These are phyloP conservation scores for Dictyophora rubrovolvata DNA, from an alignment of 768 basidiomycete species.

Conservation along the genomic window DNA sequence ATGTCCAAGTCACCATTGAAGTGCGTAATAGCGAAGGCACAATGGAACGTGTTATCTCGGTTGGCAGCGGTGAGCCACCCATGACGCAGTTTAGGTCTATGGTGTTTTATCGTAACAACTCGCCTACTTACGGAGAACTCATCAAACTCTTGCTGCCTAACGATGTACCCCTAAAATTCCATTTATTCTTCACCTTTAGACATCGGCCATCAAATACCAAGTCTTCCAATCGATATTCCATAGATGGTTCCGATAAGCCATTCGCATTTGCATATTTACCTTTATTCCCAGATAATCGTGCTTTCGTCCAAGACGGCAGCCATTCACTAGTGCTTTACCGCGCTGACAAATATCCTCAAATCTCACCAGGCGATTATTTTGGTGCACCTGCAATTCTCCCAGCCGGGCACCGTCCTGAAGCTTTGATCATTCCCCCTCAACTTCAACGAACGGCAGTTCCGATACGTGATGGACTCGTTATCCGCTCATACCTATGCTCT, in stretches of 20 bases:
- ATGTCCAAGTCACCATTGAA: constrained; percentile 87
- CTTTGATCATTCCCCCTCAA: constrained; percentile 45
- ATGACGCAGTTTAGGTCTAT: constrained; percentile 80
- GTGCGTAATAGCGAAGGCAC: constrained; percentile 66
- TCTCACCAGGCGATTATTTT: constrained; percentile 65
- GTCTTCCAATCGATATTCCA: constrained; percentile 17
- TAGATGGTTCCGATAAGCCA: constrained; percentile 51
- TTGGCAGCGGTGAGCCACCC: constrained; percentile 77
- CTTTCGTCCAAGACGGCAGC: constrained; percentile 83
- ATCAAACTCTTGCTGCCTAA: constrained; percentile 76
- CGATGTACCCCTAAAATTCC: constrained; percentile 64
- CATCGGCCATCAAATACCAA: constrained; percentile 32
- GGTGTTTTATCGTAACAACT: constrained; percentile 79
- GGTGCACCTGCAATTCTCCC: constrained; percentile 51
- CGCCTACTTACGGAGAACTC: constrained; percentile 89
- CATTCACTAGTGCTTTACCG: constrained; percentile 79
- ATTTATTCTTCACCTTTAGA: constrained; percentile 90
- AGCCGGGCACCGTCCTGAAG: constrained; percentile 50
- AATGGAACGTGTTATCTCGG: constrained; percentile 64
- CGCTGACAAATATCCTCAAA: constrained; percentile 56
- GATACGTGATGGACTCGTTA: constrained; percentile 63
- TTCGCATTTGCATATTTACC: constrained; percentile 94
- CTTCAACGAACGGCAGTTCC: constrained; percentile 57
- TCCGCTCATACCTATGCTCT: constrained; percentile 87
- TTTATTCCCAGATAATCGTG: constrained; percentile 61